Percentiles rank a stretch among this genome's conserved stretches.
These are phyloP conservation scores for Fomitopsis betulina DNA, from an alignment of 1,284 basidiomycete genomes.

Conservation along the genomic window DNA sequence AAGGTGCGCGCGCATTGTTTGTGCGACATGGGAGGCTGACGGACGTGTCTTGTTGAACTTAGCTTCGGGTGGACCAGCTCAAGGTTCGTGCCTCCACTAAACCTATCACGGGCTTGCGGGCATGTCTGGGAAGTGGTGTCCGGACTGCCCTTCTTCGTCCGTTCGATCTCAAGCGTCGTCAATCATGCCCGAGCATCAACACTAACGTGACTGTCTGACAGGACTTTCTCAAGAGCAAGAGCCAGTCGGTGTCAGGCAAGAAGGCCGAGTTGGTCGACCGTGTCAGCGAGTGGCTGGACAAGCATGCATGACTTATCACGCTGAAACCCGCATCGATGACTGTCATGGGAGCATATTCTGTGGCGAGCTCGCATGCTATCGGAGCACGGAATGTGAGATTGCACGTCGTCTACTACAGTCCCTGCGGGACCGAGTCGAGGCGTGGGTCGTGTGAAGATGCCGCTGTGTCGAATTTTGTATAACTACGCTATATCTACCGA, in stretches of 20 bases:
- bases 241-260: conserved; percentile 54
- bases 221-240: conserved; percentile 68
- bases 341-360: not conserved
- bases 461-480: not conserved
- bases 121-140: not conserved
- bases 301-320: conserved; percentile 26
- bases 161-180: not conserved
- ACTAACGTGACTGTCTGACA: conserved; percentile 24
- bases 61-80: conserved; percentile 77
- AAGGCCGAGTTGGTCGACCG: conserved; percentile 69
- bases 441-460: conserved; percentile 1
- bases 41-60: not conserved
- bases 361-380: not conserved
- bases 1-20: conserved; percentile 44
- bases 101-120: not conserved
- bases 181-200: not conserved
- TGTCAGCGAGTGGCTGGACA: conserved; percentile 53
- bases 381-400: not conserved
- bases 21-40: not conserved
- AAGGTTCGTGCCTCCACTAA: conserved; percentile 42
- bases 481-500: not conserved
- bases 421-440: conserved; percentile 7
- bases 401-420: not conserved
- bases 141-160: not conserved
- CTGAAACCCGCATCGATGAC: not conserved